phyloP scores from a whole-genome alignment of 371 early-diverging fungal species.

The Apophysomyces sp. region DNA sequence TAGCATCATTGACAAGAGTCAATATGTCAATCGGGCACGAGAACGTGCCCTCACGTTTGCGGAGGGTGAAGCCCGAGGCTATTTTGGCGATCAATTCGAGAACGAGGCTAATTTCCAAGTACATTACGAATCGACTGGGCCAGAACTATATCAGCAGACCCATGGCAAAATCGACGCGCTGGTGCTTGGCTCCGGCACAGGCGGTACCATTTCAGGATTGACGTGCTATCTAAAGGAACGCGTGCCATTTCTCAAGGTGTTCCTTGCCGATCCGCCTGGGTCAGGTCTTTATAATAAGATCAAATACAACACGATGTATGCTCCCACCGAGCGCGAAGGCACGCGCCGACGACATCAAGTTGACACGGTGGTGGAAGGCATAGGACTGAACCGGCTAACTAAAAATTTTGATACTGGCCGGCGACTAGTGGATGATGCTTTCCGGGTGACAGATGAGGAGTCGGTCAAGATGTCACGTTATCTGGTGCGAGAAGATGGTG shows the following conservation, averaged over 20 bases:
- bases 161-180: conserved; percentile 75
- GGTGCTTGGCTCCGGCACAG: conserved; percentile 90
- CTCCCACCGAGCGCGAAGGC: conserved; percentile 88
- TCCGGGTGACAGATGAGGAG: conserved; percentile 86
- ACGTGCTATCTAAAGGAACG: conserved; percentile 76
- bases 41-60: conserved; percentile 71
- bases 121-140: conserved; percentile 86
- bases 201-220: conserved; percentile 93
- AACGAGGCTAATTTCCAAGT: conserved; percentile 81
- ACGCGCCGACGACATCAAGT: conserved; percentile 91
- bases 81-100: conserved; percentile 94
- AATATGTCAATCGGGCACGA: conserved; percentile 90
- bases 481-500: conserved; percentile 82
- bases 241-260: conserved; percentile 60
- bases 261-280: conserved; percentile 92
- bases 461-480: conserved; percentile 91
- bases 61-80: conserved; percentile 19
- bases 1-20: conserved; percentile 87
- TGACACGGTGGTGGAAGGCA: conserved; percentile 95
- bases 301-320: conserved; percentile 87
- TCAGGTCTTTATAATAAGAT: conserved; percentile 93
- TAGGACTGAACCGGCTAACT: conserved; percentile 95
- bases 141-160: conserved; percentile 84
- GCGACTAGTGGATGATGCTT: conserved; percentile 80
- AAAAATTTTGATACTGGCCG: conserved; percentile 73